These are phyloP conservation scores for Candida cerambycidarum DNA, from an alignment of 805 yeast genomes.

Conservation along the genomic window DNA sequence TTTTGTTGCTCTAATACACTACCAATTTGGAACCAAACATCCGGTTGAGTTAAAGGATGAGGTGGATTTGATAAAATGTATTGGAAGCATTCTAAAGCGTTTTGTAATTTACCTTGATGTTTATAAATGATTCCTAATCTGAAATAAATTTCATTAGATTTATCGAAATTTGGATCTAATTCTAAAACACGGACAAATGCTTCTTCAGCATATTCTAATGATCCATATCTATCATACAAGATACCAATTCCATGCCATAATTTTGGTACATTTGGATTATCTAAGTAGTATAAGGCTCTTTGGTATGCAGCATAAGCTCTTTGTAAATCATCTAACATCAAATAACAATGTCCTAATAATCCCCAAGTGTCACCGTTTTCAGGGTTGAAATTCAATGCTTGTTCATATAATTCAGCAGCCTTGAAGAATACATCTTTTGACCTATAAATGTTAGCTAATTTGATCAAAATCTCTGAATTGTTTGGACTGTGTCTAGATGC, in stretches of 20 bases:
- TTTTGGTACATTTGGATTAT: constrained; percentile 93
- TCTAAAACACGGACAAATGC: constrained; percentile 95
- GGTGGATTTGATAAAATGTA: constrained; percentile 92
- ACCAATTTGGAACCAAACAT: constrained; percentile 98
- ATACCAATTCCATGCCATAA: constrained; percentile 99
- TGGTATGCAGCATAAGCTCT: constrained; percentile 96
- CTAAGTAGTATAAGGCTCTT: constrained; percentile 86
- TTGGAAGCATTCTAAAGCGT: constrained; percentile 91
- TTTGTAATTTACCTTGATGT: constrained; percentile 83
- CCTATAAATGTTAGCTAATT: constrained; percentile 84
- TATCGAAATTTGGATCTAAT: constrained; percentile 93
- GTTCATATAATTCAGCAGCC: constrained; percentile 92
- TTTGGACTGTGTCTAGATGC: constrained; percentile 85
- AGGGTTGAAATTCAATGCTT: constrained; percentile 76
- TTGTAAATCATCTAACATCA: constrained; percentile 94
- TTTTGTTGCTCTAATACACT: constrained; percentile 91
- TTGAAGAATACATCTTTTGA: constrained; percentile 87
- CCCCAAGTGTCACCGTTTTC: constrained; percentile 98
- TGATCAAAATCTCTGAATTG: constrained; percentile 79
- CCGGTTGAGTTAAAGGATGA: constrained; percentile 92
- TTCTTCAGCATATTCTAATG: constrained; percentile 96
- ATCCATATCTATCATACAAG: constrained; percentile 92
- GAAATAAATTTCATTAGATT: constrained; percentile 94
- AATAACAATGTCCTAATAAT: constrained; percentile 89
- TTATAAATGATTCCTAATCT: constrained; percentile 94